phyloP scores from a whole-genome alignment of 805 yeast genomes.

The Myxozyma geophila region DNA sequence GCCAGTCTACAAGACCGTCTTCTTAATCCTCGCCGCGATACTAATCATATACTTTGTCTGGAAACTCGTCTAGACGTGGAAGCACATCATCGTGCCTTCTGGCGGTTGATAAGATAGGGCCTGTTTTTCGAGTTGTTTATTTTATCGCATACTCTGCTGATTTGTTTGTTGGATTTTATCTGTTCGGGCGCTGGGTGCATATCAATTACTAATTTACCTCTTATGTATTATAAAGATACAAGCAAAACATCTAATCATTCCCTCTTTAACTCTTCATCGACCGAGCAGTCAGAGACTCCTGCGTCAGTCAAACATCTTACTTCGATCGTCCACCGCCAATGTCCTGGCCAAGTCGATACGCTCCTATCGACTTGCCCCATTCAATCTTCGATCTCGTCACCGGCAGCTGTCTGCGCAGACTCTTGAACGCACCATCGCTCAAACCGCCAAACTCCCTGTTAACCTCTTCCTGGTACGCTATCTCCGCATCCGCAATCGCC shows the following conservation, averaged over 20 bases:
- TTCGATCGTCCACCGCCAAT: slow-evolving; percentile 47
- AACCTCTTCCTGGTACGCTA: slow-evolving; percentile 60
- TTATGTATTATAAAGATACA: background rate
- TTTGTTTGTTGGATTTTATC: background rate
- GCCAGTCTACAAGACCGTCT: slow-evolving; percentile 56
- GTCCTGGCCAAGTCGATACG: slow-evolving; percentile 83
- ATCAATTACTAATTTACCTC: background rate
- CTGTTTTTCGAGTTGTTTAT: background rate
- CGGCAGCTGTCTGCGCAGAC: slow-evolving; percentile 87
- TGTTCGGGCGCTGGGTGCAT: slow-evolving; percentile 7
- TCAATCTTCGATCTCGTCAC: slow-evolving; percentile 87
- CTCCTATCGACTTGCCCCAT: slow-evolving; percentile 94
- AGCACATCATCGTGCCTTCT: background rate
- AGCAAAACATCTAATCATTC: background rate
- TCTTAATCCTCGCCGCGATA: slow-evolving; percentile 25
- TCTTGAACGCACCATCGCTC: slow-evolving; percentile 82
- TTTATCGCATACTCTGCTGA: background rate
- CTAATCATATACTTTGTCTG: slow-evolving; percentile 28
- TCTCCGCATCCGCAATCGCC: slow-evolving; percentile 61
- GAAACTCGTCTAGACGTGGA: slow-evolving; percentile 19
- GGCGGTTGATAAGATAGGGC: background rate
- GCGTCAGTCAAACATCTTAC: background rate
- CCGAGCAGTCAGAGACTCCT: background rate
- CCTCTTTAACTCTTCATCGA: background rate
- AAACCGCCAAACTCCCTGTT: slow-evolving; percentile 67